phyloP scores from a whole-genome alignment of 192 early-diverging fungal species.

The Phycomyces blakesleeanus region DNA sequence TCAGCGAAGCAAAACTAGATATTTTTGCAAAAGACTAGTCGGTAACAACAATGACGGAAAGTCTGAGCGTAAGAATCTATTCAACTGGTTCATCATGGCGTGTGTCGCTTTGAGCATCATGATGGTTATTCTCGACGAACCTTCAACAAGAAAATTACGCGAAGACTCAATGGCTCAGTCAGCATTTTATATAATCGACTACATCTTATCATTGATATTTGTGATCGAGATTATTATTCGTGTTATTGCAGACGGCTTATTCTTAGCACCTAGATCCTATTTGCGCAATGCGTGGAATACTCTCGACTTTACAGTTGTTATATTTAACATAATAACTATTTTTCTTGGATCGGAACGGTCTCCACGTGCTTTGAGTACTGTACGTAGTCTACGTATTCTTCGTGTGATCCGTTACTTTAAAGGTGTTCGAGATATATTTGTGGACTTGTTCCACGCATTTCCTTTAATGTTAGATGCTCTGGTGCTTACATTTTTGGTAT shows the following conservation, averaged over 20 bases:
- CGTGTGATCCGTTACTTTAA: slow-evolving; percentile 33
- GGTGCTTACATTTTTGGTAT: slow-evolving; percentile 42
- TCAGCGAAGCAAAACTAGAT: slow-evolving; percentile 40
- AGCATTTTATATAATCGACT: slow-evolving; percentile 34
- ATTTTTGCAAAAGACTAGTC: slow-evolving; percentile 41
- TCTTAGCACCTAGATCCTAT: slow-evolving; percentile 49
- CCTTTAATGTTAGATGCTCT: slow-evolving; percentile 53
- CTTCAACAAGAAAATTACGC: slow-evolving; percentile 22
- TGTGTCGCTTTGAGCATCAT: slow-evolving; percentile 42
- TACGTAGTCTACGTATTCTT: slow-evolving; percentile 44
- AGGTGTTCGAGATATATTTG: slow-evolving; percentile 29
- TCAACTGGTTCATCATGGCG: slow-evolving; percentile 46
- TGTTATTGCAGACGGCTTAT: slow-evolving; percentile 53
- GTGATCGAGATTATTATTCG: slow-evolving; percentile 48
- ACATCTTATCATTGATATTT: slow-evolving; percentile 41
- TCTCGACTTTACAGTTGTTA: slow-evolving; percentile 49
- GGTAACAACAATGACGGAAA: slow-evolving; percentile 31
- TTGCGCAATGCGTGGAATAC: slow-evolving; percentile 49
- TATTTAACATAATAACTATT: slow-evolving; percentile 39
- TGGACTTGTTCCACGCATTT: slow-evolving; percentile 36
- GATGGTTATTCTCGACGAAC: slow-evolving; percentile 34
- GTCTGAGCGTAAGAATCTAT: slow-evolving; percentile 33
- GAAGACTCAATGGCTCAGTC: slow-evolving; percentile 11
- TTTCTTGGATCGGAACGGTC: slow-evolving; percentile 27
- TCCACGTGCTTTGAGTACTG: slow-evolving; percentile 39